These are phyloP conservation scores for Trypanosoma congolense DNA, from an alignment of 208 protist species.

Conservation along the genomic window DNA sequence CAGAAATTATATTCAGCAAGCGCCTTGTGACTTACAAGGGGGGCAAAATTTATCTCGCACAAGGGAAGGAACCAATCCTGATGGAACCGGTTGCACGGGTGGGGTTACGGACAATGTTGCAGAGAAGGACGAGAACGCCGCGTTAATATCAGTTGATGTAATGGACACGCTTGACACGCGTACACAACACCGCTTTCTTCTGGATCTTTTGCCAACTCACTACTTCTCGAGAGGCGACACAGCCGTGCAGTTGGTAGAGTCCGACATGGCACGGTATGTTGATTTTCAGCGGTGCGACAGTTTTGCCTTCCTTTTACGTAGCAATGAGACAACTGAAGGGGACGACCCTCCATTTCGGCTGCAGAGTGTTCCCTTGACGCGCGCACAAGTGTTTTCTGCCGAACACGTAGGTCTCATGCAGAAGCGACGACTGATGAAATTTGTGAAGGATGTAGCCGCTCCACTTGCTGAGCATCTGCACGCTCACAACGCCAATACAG, in stretches of 20 bases:
- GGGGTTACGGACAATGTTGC: background rate
- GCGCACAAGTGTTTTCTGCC: conserved; percentile 71
- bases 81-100: too few relatives aligned
- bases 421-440: conserved; percentile 90
- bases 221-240: conserved; percentile 56
- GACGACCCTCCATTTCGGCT: conserved; percentile 9
- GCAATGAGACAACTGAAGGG: conserved; percentile 13
- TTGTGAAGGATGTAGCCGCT: conserved; percentile 80
- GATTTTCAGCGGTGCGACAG: conserved; percentile 59
- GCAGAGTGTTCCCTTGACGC: conserved; percentile 70
- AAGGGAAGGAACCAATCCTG: too few relatives aligned
- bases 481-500: conserved; percentile 43
- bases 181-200: conserved; percentile 28
- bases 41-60: background rate
- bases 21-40: background rate
- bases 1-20: conserved; percentile 21
- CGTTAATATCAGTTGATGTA: conserved; percentile 23
- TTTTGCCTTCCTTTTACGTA: conserved; percentile 35
- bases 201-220: conserved; percentile 66
- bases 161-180: conserved; percentile 24
- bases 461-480: conserved; percentile 72
- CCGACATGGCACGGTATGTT: conserved; percentile 51
- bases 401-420: conserved; percentile 60
- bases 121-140: background rate
- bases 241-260: conserved; percentile 32